Evolutionary conservation across 2,329 filamentous ascomycete species (phyloP), one percentile per base, ranked within the genome.

Genomic region (Colletotrichum falcatum): DNA sequence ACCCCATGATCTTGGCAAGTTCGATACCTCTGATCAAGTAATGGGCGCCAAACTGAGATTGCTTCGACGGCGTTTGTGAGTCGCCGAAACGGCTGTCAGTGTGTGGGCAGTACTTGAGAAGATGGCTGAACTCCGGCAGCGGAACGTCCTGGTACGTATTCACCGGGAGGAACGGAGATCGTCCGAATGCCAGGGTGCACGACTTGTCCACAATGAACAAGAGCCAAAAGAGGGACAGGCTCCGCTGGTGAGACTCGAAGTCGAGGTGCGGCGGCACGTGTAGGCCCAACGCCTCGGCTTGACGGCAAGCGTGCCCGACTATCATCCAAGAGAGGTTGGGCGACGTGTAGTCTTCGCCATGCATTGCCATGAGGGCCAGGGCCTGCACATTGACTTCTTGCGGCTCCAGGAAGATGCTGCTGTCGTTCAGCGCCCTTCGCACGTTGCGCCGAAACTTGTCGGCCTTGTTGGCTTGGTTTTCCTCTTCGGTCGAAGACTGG

Each of bases 271-370:
- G 35, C 23, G 28, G 35, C 20, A n/a, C 16, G 5, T 66, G 64
- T 18, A 66, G 28, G 14, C 64, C 64, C 14, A 66, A 23, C 5
- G 64, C 56, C 49, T 66, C 64, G 3, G 56, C 64, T 33, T 66
- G 64, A 2, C 56, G 64, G 48, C 64, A 62, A 23, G 64, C 56
- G 39, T 66, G 64, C 5, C 64, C 64, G 9, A 66, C 64, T 1
- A 66, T 9, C 64, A 66, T 66, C 56, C 56, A 66, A 0, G 64
- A 66, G 33, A 66, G 30, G 48, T 66, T 66, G 3, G 56, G 56
- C 23, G 64, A 66, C 3, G 56, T 49, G 18, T 66, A 66, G 16
- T 66, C 64, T 37, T 66, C 64, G 6, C 64, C 64, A n/a, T 66
- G 64, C 3, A 66, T 23, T 0, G 64, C 64, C 8, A 66, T 7